A percentile compares a stretch with the other conserved stretches of the same genome.
Evolutionary conservation across 1,139 yeast species (phyloP).

Genomic region (Taphrina sp.): DNA sequence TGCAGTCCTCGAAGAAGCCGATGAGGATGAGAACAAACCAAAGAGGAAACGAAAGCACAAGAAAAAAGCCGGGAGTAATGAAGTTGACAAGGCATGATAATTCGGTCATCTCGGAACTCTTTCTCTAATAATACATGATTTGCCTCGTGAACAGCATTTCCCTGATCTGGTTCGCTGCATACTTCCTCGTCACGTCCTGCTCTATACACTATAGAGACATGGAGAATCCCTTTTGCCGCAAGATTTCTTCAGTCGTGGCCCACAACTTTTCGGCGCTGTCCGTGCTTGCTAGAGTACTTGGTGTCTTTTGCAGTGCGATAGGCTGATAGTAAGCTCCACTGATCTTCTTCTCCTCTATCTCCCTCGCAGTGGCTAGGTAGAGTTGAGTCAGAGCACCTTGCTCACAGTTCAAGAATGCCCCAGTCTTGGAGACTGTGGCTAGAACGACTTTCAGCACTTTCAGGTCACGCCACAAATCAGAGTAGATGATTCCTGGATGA

Average conservation of each 20-base stretch:
- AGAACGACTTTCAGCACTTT: background rate
- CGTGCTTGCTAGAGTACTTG: background rate
- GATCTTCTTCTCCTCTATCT: slow-evolving; percentile 13
- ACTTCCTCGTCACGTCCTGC: no score
- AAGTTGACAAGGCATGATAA: no score
- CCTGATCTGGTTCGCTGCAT: no score
- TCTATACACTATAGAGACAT: no score
- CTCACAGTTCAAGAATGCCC: background rate
- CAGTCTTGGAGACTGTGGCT: background rate
- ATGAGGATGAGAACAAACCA: background rate
- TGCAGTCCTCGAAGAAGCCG: background rate
- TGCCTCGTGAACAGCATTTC: no score
- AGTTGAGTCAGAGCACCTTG: slow-evolving; percentile 32
- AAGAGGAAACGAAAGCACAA: background rate
- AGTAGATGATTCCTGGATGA: slow-evolving; percentile 38
- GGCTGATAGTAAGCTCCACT: slow-evolving; percentile 27
- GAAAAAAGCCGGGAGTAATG: no score
- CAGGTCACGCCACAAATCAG: slow-evolving; percentile 31
- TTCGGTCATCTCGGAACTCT: no score
- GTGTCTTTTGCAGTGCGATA: slow-evolving; percentile 5
- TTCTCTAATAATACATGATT: no score
- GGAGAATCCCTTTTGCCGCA: slow-evolving; percentile 4
- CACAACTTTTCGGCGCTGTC: slow-evolving; percentile 18
- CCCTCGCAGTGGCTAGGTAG: slow-evolving; percentile 22
- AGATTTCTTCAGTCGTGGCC: slow-evolving; percentile 10